Percentiles rank a stretch among this genome's conserved stretches.
Conservation (phyloP, 2,329 filamentous ascomycete genomes). For the Lecanosticta acicola region DNA sequence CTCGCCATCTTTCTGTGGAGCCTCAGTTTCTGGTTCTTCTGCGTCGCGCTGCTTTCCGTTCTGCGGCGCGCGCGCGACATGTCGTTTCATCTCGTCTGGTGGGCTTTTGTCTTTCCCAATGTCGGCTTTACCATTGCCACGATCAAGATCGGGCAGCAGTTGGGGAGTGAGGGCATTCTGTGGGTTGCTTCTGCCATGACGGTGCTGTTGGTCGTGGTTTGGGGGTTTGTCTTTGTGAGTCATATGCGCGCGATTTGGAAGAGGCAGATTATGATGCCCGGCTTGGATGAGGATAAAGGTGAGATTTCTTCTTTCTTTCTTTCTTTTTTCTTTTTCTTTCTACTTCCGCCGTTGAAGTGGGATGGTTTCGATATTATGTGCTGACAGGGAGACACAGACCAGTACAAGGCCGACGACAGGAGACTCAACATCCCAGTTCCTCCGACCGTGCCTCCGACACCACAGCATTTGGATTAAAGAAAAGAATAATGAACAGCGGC, state of each 20-base stretch:
- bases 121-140: slow-evolving; percentile 57
- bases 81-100: slow-evolving; percentile 48
- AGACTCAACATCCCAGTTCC: slow-evolving; percentile 8
- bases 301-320: too few species aligned
- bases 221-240: slow-evolving; percentile 46
- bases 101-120: slow-evolving; percentile 62
- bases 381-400: background rate
- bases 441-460: slow-evolving; percentile 5
- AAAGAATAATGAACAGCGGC: too few species aligned
- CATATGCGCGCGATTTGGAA: slow-evolving; percentile 48
- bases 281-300: slow-evolving; percentile 54
- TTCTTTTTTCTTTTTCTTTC: too few species aligned
- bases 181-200: slow-evolving; percentile 54
- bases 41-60: slow-evolving; percentile 19
- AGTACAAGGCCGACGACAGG: slow-evolving; percentile 9
- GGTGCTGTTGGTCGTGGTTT: slow-evolving; percentile 50
- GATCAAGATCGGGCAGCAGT: slow-evolving; percentile 48
- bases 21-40: slow-evolving; percentile 46
- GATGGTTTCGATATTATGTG: background rate
- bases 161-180: slow-evolving; percentile 49
- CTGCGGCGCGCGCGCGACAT: slow-evolving; percentile 18
- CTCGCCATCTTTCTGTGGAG: slow-evolving; percentile 45
- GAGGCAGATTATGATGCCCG: slow-evolving; percentile 52
- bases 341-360: too few species aligned
- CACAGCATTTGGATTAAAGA: background rate